Percentiles rank a stretch among this genome's conserved stretches.
Evolutionary conservation across 345 rosid genomes (phyloP).

Genomic region (Theobroma cacao): DNA sequence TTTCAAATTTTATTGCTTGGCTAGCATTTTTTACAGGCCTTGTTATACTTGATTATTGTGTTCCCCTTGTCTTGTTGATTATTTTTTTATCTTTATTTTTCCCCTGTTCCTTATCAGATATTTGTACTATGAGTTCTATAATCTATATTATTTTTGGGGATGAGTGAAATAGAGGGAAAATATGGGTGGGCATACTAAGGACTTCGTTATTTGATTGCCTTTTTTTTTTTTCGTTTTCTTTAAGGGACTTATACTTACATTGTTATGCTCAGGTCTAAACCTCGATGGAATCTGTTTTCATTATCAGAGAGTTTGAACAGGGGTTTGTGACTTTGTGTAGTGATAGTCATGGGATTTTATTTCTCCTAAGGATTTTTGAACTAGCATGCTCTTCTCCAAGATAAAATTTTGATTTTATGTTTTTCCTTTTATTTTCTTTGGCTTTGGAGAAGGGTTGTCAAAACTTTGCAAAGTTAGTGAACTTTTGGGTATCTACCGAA

Average conservation of each 20-base stretch:
- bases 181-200: neutral
- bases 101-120: neutral
- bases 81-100: neutral
- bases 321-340: slow-evolving; percentile 21
- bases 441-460: neutral
- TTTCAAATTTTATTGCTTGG: neutral
- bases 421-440: slow-evolving; percentile 6
- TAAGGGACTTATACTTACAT: slow-evolving; percentile 28
- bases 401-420: neutral
- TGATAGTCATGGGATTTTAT: slow-evolving; percentile 19
- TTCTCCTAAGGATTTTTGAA: slow-evolving; percentile 11
- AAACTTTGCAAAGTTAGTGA: slow-evolving; percentile 12
- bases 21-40: neutral
- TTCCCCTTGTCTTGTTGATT: neutral
- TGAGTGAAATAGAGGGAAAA: slow-evolving; percentile 1
- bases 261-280: slow-evolving; percentile 43
- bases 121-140: neutral
- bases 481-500: slow-evolving; percentile 3
- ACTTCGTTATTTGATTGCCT: neutral
- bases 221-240: slow-evolving; percentile 11
- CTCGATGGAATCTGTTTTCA: slow-evolving; percentile 25
- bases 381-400: neutral
- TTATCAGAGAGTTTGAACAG: slow-evolving; percentile 34
- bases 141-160: neutral
- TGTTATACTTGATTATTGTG: neutral